Base-by-base conservation (phyloP, 257 asterid species). In the Penstemon barbatus region DNA sequence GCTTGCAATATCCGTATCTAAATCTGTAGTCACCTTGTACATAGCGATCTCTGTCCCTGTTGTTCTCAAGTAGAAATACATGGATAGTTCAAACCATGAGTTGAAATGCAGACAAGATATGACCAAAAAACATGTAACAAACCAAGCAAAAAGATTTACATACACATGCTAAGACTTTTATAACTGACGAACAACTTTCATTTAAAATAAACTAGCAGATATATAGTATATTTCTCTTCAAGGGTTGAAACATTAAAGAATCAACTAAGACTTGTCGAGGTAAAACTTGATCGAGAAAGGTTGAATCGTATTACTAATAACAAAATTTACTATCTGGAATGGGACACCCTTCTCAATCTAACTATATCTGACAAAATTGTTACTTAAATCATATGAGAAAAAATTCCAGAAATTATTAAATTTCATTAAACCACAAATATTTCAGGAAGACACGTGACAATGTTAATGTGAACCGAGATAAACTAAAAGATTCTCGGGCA, bases 11-110 rank as follows among this genome's bases (percentile, higher is more conserved):
- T 68, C 95, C 96, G 76, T 79, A 73, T 83, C 97, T 82, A 70
- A 93, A 93, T 59, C 96, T 84, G 68, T 87, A 93, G 80, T 93
- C 97, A 69, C 99, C 99, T 77, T 93, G 97, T 50, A 93, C 97
- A 52, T 93, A 93, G 55, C 95, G 89, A 81, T 93, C 97, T 83
- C 99, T 81, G 68, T 93, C 99, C 89, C 97, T 93, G 96, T 79
- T 63, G 65, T 74, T 75, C 70, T 56, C 12, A 58, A 67, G 63
- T 8, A 57, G 69, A 63, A 59, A 69, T 15, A 72, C 49, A 63
- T 18, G 36, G 6, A 70, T 40, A 25, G 15, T 39, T 42, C 19
- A 66, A 61, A 36, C 60, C 46, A 51, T 10, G 41, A 7, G 37
- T 49, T 59, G 50, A 40, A 40, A 65, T 8, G 33, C 71, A 53